phyloP scores from a whole-genome alignment of 1,284 basidiomycete genomes.

The Cerioporus squamosus region DNA sequence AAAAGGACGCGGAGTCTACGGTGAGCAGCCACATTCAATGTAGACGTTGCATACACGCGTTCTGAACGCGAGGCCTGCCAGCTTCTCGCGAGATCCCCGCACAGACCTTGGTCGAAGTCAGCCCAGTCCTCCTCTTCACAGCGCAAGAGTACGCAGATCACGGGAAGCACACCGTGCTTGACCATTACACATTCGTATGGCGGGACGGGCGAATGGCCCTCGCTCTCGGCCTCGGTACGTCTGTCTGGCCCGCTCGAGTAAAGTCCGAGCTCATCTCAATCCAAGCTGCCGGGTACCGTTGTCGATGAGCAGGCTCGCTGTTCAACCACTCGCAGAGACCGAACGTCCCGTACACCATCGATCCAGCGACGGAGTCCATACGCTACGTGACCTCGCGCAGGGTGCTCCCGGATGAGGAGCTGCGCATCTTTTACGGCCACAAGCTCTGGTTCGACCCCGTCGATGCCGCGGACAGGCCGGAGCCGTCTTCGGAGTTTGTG shows the following conservation, averaged over 20 bases:
- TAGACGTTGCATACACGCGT: too few relatives aligned
- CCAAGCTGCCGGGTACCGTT: neutral
- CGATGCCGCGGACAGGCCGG: slow-evolving; percentile 25
- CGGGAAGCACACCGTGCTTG: slow-evolving; percentile 74
- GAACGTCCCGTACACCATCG: slow-evolving; percentile 73
- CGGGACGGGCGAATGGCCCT: slow-evolving; percentile 82
- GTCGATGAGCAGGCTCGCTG: slow-evolving; percentile 64
- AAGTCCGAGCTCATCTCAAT: neutral
- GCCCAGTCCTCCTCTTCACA: slow-evolving; percentile 83
- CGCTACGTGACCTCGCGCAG: slow-evolving; percentile 62
- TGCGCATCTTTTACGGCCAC: slow-evolving; percentile 80
- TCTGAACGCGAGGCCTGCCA: slow-evolving; percentile 29
- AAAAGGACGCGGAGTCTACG: slow-evolving; percentile 71
- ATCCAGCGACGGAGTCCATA: slow-evolving; percentile 61
- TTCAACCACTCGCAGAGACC: slow-evolving; percentile 80
- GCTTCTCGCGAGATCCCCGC: slow-evolving; percentile 64
- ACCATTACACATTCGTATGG: slow-evolving; percentile 90
- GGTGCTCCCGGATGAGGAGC: slow-evolving; percentile 68
- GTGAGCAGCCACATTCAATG: slow-evolving; percentile 40
- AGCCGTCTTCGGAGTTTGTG: neutral
- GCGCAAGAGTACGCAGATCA: slow-evolving; percentile 74
- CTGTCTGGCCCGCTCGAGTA: neutral
- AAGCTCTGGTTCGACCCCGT: slow-evolving; percentile 64
- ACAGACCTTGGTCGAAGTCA: slow-evolving; percentile 78
- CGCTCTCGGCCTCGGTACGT: slow-evolving; percentile 82